Base-by-base conservation (phyloP, 495 filamentous ascomycete species). In the Lasiosphaeria hispida region DNA sequence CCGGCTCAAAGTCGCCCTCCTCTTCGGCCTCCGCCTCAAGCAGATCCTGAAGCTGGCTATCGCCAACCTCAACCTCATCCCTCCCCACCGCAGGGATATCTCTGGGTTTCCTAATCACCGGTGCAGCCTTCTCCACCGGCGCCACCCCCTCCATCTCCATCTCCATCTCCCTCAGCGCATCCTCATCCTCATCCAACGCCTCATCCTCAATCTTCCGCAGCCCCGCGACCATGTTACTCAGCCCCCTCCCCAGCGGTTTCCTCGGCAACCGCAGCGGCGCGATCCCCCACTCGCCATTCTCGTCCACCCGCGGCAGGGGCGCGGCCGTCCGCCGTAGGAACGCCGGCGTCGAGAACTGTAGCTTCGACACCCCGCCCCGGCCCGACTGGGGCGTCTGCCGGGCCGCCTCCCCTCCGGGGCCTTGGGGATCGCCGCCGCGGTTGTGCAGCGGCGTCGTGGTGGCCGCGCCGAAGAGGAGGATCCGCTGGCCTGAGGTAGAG, bases 131-230 rank as follows among this genome's bases (percentile, higher is more conserved):
- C 17, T 55, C 53, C 10, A n/a, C n/a, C 23, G 10, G 15, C 10
- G 40, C 34, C 57, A 63, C 15, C 1, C 63, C 63, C 9, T 55
- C 66, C 17, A 49, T 63, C 40, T 85, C 84, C 33, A 73, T 76
- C 51, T 61, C 92, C 64, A 96, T 81, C 69, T 96, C 92, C 11
- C 80, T 77, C 62, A 96, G 70, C n/a, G 87, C 80, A 30, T 96
- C 91, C 67, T 91, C 75, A 19, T 96, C 92, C 10, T 95, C 91
- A 18, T 88, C 85, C 36, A 86, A 67, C 13, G 77, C 78, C 30
- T 95, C 88, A 33, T 94, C 87, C 63, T 95, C 89, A 71, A 93
- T 80, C 61, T 85, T 86, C 14, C 90, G 79, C 61, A 98, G 71
- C 11, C 84, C 83, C 42, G 89, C 85, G 10, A 97, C 87, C 51